These are phyloP conservation scores for Colletotrichum magnum DNA, from an alignment of 2,329 filamentous ascomycete genomes.

Conservation along the genomic window DNA sequence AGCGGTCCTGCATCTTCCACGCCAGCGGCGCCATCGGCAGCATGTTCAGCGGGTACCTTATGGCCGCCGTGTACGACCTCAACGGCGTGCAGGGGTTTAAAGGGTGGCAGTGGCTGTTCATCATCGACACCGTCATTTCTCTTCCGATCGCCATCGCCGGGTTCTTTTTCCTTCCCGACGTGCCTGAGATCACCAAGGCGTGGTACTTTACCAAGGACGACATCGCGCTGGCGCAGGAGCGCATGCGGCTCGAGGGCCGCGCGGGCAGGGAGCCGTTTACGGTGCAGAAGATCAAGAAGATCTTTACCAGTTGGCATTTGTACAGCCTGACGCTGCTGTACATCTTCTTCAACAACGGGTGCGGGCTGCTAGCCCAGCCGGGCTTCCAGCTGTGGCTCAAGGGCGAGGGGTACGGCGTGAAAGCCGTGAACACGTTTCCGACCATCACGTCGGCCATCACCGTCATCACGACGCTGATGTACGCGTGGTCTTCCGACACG, in stretches of 20 bases:
- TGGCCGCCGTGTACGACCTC: slow-evolving; percentile 54
- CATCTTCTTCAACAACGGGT: slow-evolving; percentile 75
- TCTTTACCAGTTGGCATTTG: slow-evolving; percentile 76
- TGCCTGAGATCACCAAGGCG: slow-evolving; percentile 40
- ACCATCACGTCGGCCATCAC: slow-evolving; percentile 70
- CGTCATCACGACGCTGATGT: slow-evolving; percentile 71
- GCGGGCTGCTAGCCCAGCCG: slow-evolving; percentile 62
- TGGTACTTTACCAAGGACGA: slow-evolving; percentile 51
- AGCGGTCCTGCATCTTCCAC: slow-evolving; percentile 48
- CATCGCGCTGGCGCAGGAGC: slow-evolving; percentile 54
- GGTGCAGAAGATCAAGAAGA: slow-evolving; percentile 68
- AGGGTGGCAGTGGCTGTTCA: slow-evolving; percentile 57
- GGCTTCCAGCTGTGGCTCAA: slow-evolving; percentile 68
- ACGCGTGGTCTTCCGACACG: slow-evolving; percentile 77
- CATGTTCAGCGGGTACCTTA: slow-evolving; percentile 52
- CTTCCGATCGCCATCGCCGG: slow-evolving; percentile 44
- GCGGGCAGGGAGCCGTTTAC: slow-evolving; percentile 57
- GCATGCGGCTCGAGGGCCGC: slow-evolving; percentile 61
- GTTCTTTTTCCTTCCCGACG: slow-evolving; percentile 44
- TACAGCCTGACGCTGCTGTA: slow-evolving; percentile 72
- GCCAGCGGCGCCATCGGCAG: slow-evolving; percentile 43
- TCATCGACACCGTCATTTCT: slow-evolving; percentile 53
- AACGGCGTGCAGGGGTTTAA: slow-evolving; percentile 50
- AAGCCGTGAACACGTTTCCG: slow-evolving; percentile 66
- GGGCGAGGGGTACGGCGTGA: slow-evolving; percentile 56